These are phyloP conservation scores for Umbelopsis vinacea DNA, from an alignment of 192 early-diverging fungal genomes.

Conservation along the genomic window DNA sequence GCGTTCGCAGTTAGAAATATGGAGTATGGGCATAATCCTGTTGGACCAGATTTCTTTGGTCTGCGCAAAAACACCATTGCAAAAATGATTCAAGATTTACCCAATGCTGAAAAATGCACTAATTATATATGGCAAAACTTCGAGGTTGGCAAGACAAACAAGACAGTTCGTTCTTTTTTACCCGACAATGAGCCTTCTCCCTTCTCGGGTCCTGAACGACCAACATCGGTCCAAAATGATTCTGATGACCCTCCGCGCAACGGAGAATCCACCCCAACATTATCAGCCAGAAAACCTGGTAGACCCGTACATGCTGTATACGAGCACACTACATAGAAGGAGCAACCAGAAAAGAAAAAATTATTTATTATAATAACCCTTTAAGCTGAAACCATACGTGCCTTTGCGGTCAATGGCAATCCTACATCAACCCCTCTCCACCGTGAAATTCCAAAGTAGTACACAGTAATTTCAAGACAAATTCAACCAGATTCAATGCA, in stretches of 20 bases:
- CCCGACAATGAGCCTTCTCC: background rate
- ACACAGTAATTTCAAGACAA: no score
- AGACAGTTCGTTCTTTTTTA: slow-evolving; percentile 7
- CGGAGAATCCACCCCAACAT: background rate
- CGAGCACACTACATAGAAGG: background rate
- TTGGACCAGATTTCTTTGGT: slow-evolving; percentile 93
- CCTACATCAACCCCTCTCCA: background rate
- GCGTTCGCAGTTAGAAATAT: slow-evolving; percentile 81
- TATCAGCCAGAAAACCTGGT: background rate
- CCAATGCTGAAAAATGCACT: slow-evolving; percentile 73
- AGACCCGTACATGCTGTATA: background rate
- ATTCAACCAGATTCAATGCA: no score
- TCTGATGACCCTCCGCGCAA: background rate
- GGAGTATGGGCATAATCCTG: slow-evolving; percentile 79
- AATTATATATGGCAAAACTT: slow-evolving; percentile 76
- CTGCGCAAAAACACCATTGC: slow-evolving; percentile 84
- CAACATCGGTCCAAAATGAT: background rate
- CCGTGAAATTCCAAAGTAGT: no score
- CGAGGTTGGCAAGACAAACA: slow-evolving; percentile 43
- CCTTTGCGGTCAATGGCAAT: background rate
- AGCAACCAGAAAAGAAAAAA: background rate
- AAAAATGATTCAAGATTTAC: slow-evolving; percentile 90
- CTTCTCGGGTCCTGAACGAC: background rate
- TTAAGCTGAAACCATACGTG: background rate
- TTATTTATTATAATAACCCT: slow-evolving; percentile 1